Base-by-base conservation (phyloP, 2,329 filamentous ascomycete species). In the Colletotrichum cordylinicola region DNA sequence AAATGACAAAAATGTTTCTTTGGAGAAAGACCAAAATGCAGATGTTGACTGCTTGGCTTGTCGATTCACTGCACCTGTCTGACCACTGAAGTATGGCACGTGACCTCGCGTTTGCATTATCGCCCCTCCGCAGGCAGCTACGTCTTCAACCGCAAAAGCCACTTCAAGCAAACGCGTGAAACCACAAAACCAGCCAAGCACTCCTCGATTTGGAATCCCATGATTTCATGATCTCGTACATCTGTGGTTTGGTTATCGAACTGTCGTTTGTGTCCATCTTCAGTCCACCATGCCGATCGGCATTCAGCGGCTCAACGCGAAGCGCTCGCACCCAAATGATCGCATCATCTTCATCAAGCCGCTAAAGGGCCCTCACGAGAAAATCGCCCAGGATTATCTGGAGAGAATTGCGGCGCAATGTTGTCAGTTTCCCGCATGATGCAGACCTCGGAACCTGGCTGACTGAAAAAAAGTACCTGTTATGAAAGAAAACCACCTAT, bases 271-370 rank as follows among this genome's bases (percentile, higher is more conserved):
- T 35, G 27, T 29, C 8, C 13, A 48, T 29, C 13, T 48, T 65
- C n/a, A 24, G 6, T 3, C n/a, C 77, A 83, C 16, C 7, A 97
- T 97, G 95, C 94, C 94, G 66, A 86, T 95, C 72, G 94, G 94
- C 69, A 94, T 95, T 81, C 91, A 95, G 85, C 91, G 95, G 77
- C 88, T 98, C 67, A 98, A 98, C 81, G 93, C 92, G 79, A 94
- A 91, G 81, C 91, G 89, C 61, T 91, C 93, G 70, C 93, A 94
- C 74, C 95, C 95, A 9, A 98, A 97, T 80, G 88, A 91, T 27
- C 91, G 92, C 76, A 95, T 98, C 79, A 91, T 95, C 82, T 98
- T 98, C 87, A 96, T 98, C 86, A 96, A 96, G 81, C 93, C 95
- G 2, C 87, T 96, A 1, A 88, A 92, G 16, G 93, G 94, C 0